phyloP scores from a whole-genome alignment of 1,284 basidiomycete genomes.

The Veloboletus limbatus region DNA sequence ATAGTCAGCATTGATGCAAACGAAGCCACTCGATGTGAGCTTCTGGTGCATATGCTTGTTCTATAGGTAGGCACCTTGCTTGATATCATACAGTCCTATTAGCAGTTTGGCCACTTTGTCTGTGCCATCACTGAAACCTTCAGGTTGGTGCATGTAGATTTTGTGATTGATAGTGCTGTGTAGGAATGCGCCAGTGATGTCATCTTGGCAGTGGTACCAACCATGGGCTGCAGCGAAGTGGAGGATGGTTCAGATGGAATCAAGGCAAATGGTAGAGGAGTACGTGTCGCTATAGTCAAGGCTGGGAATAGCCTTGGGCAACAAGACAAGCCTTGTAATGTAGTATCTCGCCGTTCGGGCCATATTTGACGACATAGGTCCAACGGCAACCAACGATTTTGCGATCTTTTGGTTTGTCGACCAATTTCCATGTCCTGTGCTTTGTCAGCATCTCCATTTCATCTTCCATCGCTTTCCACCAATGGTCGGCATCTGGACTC shows the following conservation, averaged over 20 bases:
- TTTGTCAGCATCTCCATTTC: conserved; percentile 26
- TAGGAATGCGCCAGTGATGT: conserved; percentile 36
- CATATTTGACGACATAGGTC: conserved; percentile 38
- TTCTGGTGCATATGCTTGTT: conserved; percentile 8
- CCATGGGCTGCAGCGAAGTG: conserved; percentile 28
- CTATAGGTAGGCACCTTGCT: conserved; percentile 11
- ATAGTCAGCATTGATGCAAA: no score
- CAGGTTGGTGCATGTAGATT: conserved; percentile 10
- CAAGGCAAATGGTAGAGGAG: conserved; percentile 32
- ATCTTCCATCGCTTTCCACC: conserved; percentile 31
- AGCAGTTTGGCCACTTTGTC: neutral
- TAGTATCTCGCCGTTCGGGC: conserved; percentile 30
- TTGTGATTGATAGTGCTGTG: conserved; percentile 20
- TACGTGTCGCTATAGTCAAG: conserved; percentile 41
- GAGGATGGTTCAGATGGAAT: conserved; percentile 31
- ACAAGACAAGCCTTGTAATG: conserved; percentile 40
- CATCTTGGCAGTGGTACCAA: conserved; percentile 31
- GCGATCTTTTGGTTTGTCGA: conserved; percentile 18
- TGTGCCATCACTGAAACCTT: conserved; percentile 6
- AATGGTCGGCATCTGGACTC: conserved; percentile 12
- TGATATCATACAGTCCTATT: conserved; percentile 8
- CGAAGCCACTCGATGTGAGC: neutral
- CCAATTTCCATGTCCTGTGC: conserved; percentile 27
- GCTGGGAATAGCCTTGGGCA: conserved; percentile 41
- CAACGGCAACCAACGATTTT: conserved; percentile 33